Evolutionary conservation across 768 basidiomycete genomes (phyloP).

Genomic region (Gelatoporia subvermispora): DNA sequence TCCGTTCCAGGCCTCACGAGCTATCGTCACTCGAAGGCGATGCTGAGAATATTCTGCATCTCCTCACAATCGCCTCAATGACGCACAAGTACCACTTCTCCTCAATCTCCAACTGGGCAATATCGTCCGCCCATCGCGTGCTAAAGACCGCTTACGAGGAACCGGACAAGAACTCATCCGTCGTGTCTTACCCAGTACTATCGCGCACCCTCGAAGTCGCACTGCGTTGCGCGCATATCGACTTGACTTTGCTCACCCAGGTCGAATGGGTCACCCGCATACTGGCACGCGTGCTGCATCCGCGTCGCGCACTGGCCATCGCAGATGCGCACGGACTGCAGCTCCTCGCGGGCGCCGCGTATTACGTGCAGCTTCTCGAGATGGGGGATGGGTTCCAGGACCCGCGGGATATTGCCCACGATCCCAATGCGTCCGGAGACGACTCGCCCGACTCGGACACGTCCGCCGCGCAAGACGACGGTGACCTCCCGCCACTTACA

Average conservation of each 20-base stretch:
- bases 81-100: conserved; percentile 36
- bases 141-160: conserved; percentile 22
- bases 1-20: conserved; percentile 9
- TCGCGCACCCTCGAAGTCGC: conserved; percentile 32
- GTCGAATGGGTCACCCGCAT: conserved; percentile 31
- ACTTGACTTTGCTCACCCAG: conserved; percentile 23
- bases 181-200: conserved; percentile 26
- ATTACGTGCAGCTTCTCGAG: conserved; percentile 31
- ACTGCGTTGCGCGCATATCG: conserved; percentile 22
- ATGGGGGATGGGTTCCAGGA: conserved; percentile 16
- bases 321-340: conserved; percentile 24
- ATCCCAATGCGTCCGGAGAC: conserved; percentile 2
- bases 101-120: conserved; percentile 33
- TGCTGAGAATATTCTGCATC: conserved; percentile 27
- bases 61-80: conserved; percentile 36
- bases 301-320: conserved; percentile 26
- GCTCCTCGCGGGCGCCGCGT: conserved; percentile 28
- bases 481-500: conserved; percentile 18
- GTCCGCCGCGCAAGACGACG: neutral
- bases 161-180: conserved; percentile 16
- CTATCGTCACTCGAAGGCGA: conserved; percentile 25
- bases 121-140: conserved; percentile 27
- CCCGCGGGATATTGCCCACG: conserved; percentile 11
- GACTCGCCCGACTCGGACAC: too few species aligned
- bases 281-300: conserved; percentile 24